Percentiles rank a stretch among this genome's conserved stretches.
Conservation (phyloP, 2,329 filamentous ascomycete genomes). For the Xylaria polymorpha region DNA sequence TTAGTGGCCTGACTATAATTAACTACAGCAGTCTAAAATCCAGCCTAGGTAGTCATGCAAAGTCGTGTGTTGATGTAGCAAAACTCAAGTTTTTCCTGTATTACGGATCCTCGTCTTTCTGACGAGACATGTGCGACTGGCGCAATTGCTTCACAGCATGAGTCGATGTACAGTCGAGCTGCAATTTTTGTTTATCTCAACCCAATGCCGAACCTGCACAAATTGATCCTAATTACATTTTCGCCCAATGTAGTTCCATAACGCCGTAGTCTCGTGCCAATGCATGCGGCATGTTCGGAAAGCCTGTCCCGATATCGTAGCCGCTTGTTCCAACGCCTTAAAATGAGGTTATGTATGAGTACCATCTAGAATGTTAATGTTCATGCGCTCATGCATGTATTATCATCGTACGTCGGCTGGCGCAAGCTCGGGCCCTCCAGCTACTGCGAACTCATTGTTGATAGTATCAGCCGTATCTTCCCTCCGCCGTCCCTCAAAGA, state of each 20-base stretch:
- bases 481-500: slow-evolving; percentile 74
- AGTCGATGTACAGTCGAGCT: background rate
- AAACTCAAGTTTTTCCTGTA: background rate
- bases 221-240: slow-evolving; percentile 16
- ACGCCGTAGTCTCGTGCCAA: slow-evolving; percentile 32
- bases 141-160: slow-evolving; percentile 7
- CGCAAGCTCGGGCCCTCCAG: slow-evolving; percentile 68
- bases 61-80: slow-evolving; percentile 3
- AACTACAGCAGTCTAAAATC: background rate
- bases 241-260: slow-evolving; percentile 17
- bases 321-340: slow-evolving; percentile 42
- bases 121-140: background rate
- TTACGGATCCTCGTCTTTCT: background rate
- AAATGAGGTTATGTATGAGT: slow-evolving; percentile 43
- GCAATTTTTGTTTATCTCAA: slow-evolving; percentile 7
- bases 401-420: slow-evolving; percentile 55
- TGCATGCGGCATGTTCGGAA: slow-evolving; percentile 23
- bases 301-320: slow-evolving; percentile 22
- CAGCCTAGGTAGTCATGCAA: background rate
- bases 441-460: slow-evolving; percentile 72
- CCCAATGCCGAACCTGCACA: slow-evolving; percentile 7
- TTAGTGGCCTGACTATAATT: background rate
- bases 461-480: slow-evolving; percentile 65
- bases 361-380: slow-evolving; percentile 22
- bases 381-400: slow-evolving; percentile 11